Percentiles rank a stretch among this genome's conserved stretches.
Conservation (phyloP, 768 basidiomycete species). For the Calocybe cyanea region DNA sequence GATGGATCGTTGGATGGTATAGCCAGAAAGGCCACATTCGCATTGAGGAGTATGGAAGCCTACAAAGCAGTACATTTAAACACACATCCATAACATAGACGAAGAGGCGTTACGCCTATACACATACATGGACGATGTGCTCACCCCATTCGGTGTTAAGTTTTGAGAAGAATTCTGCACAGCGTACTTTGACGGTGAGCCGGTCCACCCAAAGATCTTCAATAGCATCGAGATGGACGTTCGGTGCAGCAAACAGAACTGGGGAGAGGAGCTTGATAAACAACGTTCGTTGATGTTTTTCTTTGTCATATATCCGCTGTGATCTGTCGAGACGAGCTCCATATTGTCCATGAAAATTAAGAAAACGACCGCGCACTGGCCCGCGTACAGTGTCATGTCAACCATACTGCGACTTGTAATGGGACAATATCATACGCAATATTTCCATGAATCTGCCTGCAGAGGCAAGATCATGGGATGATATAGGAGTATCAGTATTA, state of each 20-base stretch:
- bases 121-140: slow-evolving; percentile 42
- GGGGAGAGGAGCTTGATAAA: slow-evolving; percentile 33
- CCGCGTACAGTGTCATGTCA: background rate
- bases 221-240: slow-evolving; percentile 37
- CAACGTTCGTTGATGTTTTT: slow-evolving; percentile 21
- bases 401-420: background rate
- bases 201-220: slow-evolving; percentile 46
- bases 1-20: slow-evolving; percentile 38
- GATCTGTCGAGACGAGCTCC: slow-evolving; percentile 36
- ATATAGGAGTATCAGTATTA: background rate
- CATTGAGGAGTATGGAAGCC: slow-evolving; percentile 46
- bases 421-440: slow-evolving; percentile 5
- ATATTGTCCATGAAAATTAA: slow-evolving; percentile 41
- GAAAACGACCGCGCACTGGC: slow-evolving; percentile 23
- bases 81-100: too few species aligned
- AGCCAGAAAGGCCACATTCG: slow-evolving; percentile 47
- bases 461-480: background rate
- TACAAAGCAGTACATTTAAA: too few species aligned
- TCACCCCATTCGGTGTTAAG: slow-evolving; percentile 37
- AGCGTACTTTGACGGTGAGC: slow-evolving; percentile 31
- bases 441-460: slow-evolving; percentile 15
- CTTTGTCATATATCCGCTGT: slow-evolving; percentile 19
- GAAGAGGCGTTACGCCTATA: too few species aligned
- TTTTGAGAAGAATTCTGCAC: slow-evolving; percentile 35
- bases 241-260: slow-evolving; percentile 43